A percentile compares a stretch with the other conserved stretches of the same genome.
These are phyloP conservation scores for Serendipita indica DNA, from an alignment of 768 basidiomycete genomes.

Conservation along the genomic window DNA sequence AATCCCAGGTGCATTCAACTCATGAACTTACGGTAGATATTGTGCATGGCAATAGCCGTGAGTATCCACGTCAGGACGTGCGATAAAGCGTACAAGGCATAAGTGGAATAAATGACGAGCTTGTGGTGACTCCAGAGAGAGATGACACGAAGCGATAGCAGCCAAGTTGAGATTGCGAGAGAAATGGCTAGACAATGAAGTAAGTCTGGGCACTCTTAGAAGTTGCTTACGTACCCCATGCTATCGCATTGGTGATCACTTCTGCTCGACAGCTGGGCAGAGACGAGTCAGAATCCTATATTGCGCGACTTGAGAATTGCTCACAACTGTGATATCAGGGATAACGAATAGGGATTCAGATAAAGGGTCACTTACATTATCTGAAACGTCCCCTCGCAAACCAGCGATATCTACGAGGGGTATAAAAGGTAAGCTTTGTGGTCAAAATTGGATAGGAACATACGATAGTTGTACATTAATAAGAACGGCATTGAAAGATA, in stretches of 20 bases:
- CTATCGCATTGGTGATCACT: not conserved
- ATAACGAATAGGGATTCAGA: not conserved
- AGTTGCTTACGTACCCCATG: not conserved
- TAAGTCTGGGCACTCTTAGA: not conserved
- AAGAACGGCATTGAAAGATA: not conserved
- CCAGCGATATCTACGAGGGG: not conserved
- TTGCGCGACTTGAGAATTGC: not conserved
- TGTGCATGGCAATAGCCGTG: not conserved
- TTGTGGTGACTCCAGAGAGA: not conserved
- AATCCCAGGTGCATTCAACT: not conserved
- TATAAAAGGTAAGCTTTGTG: not conserved
- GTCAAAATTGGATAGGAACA: not conserved
- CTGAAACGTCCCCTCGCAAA: not conserved
- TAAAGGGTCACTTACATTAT: not conserved
- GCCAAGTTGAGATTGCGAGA: not conserved
- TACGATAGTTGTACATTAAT: not conserved
- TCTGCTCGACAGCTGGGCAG: not conserved
- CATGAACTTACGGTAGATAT: not conserved
- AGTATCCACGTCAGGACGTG: not conserved
- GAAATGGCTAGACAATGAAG: not conserved
- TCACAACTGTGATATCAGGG: not conserved
- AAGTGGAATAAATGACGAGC: not conserved
- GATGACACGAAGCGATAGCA: not conserved
- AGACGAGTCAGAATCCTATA: not conserved
- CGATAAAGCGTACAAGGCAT: not conserved